Conservation (phyloP, 2,329 filamentous ascomycete genomes). For the Mollisia scopiformis region DNA sequence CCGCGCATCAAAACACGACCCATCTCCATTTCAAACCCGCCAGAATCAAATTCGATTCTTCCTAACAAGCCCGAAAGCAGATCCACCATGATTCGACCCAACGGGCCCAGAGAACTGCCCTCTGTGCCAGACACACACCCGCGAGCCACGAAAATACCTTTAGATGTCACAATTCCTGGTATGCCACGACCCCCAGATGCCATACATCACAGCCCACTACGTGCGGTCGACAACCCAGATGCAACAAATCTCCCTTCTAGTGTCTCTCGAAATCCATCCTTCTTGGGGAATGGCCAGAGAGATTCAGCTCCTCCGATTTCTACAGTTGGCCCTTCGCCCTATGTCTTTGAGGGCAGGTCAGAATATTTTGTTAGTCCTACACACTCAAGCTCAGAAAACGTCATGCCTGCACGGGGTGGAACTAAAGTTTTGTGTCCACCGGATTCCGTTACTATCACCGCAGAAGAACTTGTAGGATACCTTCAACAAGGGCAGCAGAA, state of each 20-base stretch:
- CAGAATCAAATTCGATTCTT: slow-evolving; percentile 1
- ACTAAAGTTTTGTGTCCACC: slow-evolving; percentile 18
- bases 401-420: slow-evolving; percentile 6
- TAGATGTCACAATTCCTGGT: slow-evolving; percentile 31
- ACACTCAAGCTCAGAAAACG: slow-evolving; percentile 15
- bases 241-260: slow-evolving; percentile 30
- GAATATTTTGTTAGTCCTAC: slow-evolving; percentile 28
- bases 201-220: slow-evolving; percentile 39
- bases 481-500: slow-evolving; percentile 56
- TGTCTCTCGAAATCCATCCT: slow-evolving; percentile 30
- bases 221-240: slow-evolving; percentile 30
- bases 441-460: slow-evolving; percentile 36
- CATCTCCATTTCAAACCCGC: slow-evolving; percentile 42
- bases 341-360: slow-evolving; percentile 19
- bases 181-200: slow-evolving; percentile 40
- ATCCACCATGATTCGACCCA: slow-evolving; percentile 19
- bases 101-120: slow-evolving; percentile 36
- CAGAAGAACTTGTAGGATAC: slow-evolving; percentile 71
- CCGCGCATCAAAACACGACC: slow-evolving; percentile 55
- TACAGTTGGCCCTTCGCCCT: slow-evolving; percentile 27
- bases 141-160: slow-evolving; percentile 21
- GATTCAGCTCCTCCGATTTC: slow-evolving; percentile 31
- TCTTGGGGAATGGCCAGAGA: slow-evolving; percentile 23
- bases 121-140: slow-evolving; percentile 25
- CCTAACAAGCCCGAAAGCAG: slow-evolving; percentile 1